Percentiles rank a stretch among this genome's conserved stretches.
Evolutionary conservation across 2,329 filamentous ascomycete genomes (phyloP).

Genomic region (Colletotrichum cuscutae): DNA sequence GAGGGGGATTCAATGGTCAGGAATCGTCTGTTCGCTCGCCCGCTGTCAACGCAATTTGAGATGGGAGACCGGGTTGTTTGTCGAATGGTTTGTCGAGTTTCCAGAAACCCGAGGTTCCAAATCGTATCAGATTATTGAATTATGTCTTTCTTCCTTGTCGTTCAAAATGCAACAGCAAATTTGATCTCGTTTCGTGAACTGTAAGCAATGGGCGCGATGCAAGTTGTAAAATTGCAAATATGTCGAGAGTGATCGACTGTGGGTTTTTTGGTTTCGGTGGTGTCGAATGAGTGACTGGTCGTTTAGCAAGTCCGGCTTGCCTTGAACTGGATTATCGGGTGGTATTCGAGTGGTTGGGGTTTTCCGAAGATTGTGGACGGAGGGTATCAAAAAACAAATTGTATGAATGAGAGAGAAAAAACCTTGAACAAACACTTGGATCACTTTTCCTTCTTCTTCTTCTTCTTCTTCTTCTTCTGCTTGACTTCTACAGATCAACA

Average conservation of each 20-base stretch:
- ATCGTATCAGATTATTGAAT: slow-evolving; percentile 34
- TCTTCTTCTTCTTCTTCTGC: slow-evolving; percentile 54
- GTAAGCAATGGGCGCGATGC: slow-evolving; percentile 1
- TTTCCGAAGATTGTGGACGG: slow-evolving; percentile 45
- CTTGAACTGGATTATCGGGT: slow-evolving; percentile 51
- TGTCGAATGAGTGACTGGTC: slow-evolving; percentile 57
- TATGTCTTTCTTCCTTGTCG: slow-evolving; percentile 31
- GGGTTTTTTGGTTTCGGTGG: background rate
- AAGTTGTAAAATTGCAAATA: slow-evolving; percentile 20
- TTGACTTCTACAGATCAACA: slow-evolving; percentile 52
- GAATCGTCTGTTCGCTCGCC: slow-evolving; percentile 28
- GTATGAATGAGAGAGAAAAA: slow-evolving; percentile 52
- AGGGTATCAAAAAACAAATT: slow-evolving; percentile 46
- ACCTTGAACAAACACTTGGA: slow-evolving; percentile 62
- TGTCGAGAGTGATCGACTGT: background rate
- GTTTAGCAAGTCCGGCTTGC: slow-evolving; percentile 72
- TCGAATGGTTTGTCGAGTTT: slow-evolving; percentile 27
- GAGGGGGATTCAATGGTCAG: slow-evolving; percentile 13
- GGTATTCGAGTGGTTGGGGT: slow-evolving; percentile 34
- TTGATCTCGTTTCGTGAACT: slow-evolving; percentile 6
- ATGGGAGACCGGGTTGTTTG: slow-evolving; percentile 32
- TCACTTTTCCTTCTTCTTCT: slow-evolving; percentile 53
- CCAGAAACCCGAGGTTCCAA: slow-evolving; percentile 21
- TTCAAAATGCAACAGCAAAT: slow-evolving; percentile 4
- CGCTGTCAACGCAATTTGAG: slow-evolving; percentile 31